These are phyloP conservation scores for Cokeromyces recurvatus DNA, from an alignment of 371 early-diverging fungal genomes.

Conservation along the genomic window DNA sequence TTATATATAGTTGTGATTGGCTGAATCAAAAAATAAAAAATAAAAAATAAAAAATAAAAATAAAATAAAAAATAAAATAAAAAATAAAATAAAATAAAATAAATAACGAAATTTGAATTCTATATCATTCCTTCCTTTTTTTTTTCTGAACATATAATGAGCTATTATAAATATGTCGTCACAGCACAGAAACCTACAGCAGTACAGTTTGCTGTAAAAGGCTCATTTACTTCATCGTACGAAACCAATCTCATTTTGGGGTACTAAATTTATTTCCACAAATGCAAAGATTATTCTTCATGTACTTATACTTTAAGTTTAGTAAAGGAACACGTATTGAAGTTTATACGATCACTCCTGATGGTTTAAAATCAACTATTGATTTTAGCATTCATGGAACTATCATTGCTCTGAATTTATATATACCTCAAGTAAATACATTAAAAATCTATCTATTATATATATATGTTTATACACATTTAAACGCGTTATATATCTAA, in stretches of 20 bases:
- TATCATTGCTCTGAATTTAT: slow-evolving; percentile 57
- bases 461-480: too few relatives aligned
- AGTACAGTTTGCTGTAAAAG: slow-evolving; percentile 53
- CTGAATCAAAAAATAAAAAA: too few relatives aligned
- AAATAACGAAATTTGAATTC: too few relatives aligned
- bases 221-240: slow-evolving; percentile 59
- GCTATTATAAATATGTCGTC: slow-evolving; percentile 42
- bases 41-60: too few relatives aligned
- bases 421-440: slow-evolving; percentile 52
- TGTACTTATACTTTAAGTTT: too few relatives aligned
- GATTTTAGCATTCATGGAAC: slow-evolving; percentile 72
- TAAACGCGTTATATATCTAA: too few relatives aligned
- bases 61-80: too few relatives aligned
- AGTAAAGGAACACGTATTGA: slow-evolving; percentile 77
- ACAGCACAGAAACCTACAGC: slow-evolving; percentile 52
- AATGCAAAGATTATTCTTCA: neutral
- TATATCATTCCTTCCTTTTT: too few relatives aligned
- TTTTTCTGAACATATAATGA: too few relatives aligned
- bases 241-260: slow-evolving; percentile 68
- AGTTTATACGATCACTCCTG: slow-evolving; percentile 55
- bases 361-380: slow-evolving; percentile 58
- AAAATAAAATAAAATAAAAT: too few relatives aligned
- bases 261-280: slow-evolving; percentile 40
- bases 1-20: too few relatives aligned
- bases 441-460: too few relatives aligned